Percentiles rank a stretch among this genome's conserved stretches.
Conservation (phyloP, 2,329 filamentous ascomycete genomes). For the Trichoderma aggressivum region DNA sequence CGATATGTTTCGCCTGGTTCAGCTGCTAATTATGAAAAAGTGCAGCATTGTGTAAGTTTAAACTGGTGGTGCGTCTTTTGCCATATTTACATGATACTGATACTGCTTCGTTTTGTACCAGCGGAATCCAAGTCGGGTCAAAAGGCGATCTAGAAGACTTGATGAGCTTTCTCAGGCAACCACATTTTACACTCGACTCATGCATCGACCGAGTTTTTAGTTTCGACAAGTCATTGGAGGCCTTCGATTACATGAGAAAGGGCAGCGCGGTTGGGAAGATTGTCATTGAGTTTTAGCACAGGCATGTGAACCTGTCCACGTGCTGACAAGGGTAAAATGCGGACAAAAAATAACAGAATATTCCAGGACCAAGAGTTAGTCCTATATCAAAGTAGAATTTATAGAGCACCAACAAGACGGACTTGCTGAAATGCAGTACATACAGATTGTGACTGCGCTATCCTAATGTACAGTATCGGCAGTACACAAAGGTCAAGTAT, state of each 20-base stretch:
- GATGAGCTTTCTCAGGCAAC: background rate
- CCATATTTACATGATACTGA: background rate
- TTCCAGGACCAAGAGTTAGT: background rate
- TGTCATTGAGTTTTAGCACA: constrained; percentile 1
- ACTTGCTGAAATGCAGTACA: constrained; percentile 2
- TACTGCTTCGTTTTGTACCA: background rate
- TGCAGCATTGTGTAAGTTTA: constrained; percentile 7
- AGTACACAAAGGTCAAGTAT: background rate
- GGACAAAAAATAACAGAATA: background rate
- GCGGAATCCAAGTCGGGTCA: constrained; percentile 3
- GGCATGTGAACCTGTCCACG: background rate
- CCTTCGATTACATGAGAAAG: background rate
- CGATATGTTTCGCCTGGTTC: background rate
- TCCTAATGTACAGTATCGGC: background rate
- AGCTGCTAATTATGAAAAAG: constrained; percentile 1
- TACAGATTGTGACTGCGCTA: background rate
- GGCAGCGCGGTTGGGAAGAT: background rate
- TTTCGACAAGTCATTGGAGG: constrained; percentile 5
- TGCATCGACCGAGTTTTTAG: constrained; percentile 9
- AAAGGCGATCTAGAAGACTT: constrained; percentile 14
- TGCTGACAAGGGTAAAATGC: background rate
- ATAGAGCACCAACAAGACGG: background rate
- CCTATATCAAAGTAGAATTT: background rate
- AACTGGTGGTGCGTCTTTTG: background rate
- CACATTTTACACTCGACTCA: background rate